Evolutionary conservation across 345 rosid species (phyloP).

Genomic region (Punica granatum): DNA sequence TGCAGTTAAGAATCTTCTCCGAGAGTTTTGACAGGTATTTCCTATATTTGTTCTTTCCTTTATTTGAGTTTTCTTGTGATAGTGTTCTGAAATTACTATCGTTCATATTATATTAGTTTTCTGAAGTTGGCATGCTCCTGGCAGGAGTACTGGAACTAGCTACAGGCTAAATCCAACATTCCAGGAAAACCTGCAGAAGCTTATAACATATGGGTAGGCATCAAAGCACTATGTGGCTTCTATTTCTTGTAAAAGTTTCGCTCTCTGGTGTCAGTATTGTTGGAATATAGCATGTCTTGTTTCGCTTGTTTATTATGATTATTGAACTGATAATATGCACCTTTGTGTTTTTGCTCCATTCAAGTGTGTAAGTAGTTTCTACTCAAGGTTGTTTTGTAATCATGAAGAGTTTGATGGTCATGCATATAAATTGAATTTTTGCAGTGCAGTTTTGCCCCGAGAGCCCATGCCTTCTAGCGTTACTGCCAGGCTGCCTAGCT

Average conservation of each 20-base stretch:
- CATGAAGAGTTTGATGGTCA: neutral
- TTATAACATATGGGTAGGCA: slow-evolving; percentile 60
- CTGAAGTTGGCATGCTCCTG: slow-evolving; percentile 7
- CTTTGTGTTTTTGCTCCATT: neutral
- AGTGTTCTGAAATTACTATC: neutral
- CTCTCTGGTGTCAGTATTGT: neutral
- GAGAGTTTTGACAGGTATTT: slow-evolving; percentile 45
- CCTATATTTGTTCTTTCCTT: neutral
- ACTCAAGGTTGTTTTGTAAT: neutral
- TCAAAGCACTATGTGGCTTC: neutral
- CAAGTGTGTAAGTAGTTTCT: neutral
- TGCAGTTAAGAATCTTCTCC: slow-evolving; percentile 57
- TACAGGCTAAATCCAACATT: slow-evolving; percentile 71
- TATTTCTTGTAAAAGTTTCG: neutral
- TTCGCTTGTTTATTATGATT: neutral
- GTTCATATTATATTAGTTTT: neutral
- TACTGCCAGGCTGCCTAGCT: slow-evolving; percentile 60
- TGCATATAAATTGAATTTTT: slow-evolving; percentile 12
- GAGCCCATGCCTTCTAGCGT: slow-evolving; percentile 66
- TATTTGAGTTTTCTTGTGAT: neutral
- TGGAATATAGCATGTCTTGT: neutral
- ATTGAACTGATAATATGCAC: neutral
- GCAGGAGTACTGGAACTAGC: slow-evolving; percentile 58
- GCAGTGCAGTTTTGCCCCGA: slow-evolving; percentile 85
- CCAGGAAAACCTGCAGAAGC: slow-evolving; percentile 70